Evolutionary conservation across 441 rosid species (phyloP).

Genomic region (Gossypium davidsonii): DNA sequence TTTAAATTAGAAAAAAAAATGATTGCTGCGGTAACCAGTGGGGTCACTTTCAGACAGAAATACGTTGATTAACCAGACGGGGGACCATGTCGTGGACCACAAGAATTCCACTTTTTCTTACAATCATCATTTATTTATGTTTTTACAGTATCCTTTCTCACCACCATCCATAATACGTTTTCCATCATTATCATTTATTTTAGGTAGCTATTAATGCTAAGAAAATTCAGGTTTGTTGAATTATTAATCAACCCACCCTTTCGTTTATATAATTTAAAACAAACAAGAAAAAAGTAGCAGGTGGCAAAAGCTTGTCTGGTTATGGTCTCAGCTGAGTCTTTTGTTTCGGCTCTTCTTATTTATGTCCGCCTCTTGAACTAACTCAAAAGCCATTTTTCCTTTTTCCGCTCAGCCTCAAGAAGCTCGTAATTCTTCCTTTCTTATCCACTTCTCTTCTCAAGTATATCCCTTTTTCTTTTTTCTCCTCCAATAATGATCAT

Average conservation of each 20-base stretch:
- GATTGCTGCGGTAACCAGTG: not conserved
- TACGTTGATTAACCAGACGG: not conserved
- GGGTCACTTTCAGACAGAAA: not conserved
- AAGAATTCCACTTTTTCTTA: not conserved
- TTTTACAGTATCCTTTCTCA: not conserved
- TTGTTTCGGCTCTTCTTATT: not conserved
- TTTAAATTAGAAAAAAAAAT: not conserved
- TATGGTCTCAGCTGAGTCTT: not conserved
- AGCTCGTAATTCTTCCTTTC: not conserved
- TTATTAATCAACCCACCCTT: too few relatives aligned
- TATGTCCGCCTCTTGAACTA: not conserved
- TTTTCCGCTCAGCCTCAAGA: too few relatives aligned
- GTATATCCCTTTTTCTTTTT: not conserved
- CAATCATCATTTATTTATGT: not conserved
- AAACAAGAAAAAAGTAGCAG: not conserved
- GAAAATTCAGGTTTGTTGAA: too few relatives aligned
- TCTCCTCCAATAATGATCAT: not conserved
- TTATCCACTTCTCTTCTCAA: not conserved
- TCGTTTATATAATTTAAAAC: too few relatives aligned
- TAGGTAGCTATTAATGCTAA: not conserved
- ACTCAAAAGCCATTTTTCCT: not conserved
- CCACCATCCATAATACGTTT: not conserved
- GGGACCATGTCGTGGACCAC: not conserved
- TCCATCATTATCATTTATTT: too few relatives aligned
- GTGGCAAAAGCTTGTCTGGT: not conserved